Evolutionary conservation across 768 basidiomycete species (phyloP).

Genomic region (Psilocybe tampanensis): DNA sequence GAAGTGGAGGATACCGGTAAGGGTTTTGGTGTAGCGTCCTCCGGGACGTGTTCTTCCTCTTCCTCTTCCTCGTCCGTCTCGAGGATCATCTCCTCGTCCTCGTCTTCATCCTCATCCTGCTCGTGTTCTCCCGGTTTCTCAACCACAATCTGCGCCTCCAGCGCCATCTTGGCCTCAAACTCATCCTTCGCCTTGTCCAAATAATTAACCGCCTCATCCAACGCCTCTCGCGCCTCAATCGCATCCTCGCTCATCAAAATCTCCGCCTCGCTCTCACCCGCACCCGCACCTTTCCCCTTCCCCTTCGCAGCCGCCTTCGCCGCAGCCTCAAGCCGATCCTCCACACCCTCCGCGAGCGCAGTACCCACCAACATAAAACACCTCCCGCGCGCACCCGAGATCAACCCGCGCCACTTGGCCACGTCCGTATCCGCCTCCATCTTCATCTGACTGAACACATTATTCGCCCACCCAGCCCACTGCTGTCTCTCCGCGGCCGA

Average conservation of each 20-base stretch:
- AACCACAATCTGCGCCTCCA: slow-evolving; percentile 5
- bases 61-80: slow-evolving; percentile 10
- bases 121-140: slow-evolving; percentile 7
- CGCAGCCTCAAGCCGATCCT: slow-evolving; percentile 49
- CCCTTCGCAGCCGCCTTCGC: no score
- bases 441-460: slow-evolving; percentile 64
- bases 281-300: slow-evolving; percentile 37
- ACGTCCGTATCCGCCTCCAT: slow-evolving; percentile 51
- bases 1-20: not conserved
- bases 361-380: slow-evolving; percentile 54
- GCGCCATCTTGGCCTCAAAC: slow-evolving; percentile 14
- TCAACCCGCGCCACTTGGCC: slow-evolving; percentile 48
- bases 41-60: slow-evolving; percentile 1
- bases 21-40: not conserved
- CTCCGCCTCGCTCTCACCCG: slow-evolving; percentile 23
- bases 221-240: slow-evolving; percentile 54
- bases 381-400: slow-evolving; percentile 50
- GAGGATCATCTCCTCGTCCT: slow-evolving; percentile 8
- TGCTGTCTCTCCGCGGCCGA: slow-evolving; percentile 44
- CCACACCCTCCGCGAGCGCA: slow-evolving; percentile 56
- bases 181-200: slow-evolving; percentile 41
- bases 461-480: slow-evolving; percentile 66
- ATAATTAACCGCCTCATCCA: slow-evolving; percentile 45
- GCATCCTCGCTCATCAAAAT: slow-evolving; percentile 48
- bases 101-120: slow-evolving; percentile 9